phyloP scores from a whole-genome alignment of 164 flowering plant species.

The Dillenia turbinata region DNA sequence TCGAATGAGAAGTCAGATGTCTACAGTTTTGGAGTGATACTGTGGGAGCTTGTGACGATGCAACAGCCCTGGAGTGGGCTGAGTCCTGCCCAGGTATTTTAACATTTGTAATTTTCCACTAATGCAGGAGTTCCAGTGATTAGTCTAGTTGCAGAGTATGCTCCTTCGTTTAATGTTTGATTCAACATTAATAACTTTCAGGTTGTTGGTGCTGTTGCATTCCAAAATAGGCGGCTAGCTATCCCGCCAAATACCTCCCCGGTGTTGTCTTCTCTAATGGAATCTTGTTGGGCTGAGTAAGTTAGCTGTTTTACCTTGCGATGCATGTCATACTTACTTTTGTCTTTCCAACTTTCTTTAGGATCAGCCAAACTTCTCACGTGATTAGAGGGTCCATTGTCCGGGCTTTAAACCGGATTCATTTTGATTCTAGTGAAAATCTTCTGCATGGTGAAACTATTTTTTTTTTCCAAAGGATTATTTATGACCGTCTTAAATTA shows the following conservation, averaged over 20 bases:
- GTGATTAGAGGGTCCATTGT: no score
- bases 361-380: no score
- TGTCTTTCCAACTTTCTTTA: no score
- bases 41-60: conserved; percentile 94
- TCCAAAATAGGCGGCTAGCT: conserved; percentile 82
- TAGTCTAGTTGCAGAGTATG: no score
- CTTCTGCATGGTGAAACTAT: no score
- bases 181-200: conserved; percentile 22
- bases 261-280: conserved; percentile 68
- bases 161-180: background rate
- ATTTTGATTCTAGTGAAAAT: background rate
- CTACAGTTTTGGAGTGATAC: conserved; percentile 92
- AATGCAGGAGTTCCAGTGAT: no score
- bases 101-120: background rate
- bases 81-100: conserved; percentile 80
- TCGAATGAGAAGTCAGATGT: conserved; percentile 94
- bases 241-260: conserved; percentile 72
- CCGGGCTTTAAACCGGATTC: background rate
- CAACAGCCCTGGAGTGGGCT: conserved; percentile 95
- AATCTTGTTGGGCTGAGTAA: conserved; percentile 97
- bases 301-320: conserved; percentile 8
- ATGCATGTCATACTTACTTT: no score
- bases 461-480: background rate
- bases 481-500: no score
- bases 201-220: conserved; percentile 99